phyloP scores from a whole-genome alignment of 495 filamentous ascomycete species.

The Patellaria atrata region DNA sequence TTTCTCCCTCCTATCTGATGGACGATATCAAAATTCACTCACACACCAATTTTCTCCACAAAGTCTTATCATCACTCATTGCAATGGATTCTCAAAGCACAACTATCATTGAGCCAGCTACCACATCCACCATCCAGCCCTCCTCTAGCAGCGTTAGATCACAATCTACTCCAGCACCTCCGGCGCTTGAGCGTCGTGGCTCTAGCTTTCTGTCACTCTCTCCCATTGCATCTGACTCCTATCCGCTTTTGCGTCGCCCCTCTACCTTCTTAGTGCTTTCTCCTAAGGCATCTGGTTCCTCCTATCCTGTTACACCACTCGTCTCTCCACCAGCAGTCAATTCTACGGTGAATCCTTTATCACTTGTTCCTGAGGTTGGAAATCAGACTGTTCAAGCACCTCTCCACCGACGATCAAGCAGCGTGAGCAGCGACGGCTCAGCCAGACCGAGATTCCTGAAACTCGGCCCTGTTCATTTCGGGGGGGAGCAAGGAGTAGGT shows the following conservation, averaged over 20 bases:
- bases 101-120: background rate
- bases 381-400: too few relatives aligned
- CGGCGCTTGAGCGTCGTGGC: too few relatives aligned
- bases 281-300: too few relatives aligned
- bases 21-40: too few relatives aligned
- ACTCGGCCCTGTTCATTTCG: slow-evolving; percentile 16
- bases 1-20: too few relatives aligned
- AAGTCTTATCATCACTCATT: too few relatives aligned
- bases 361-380: too few relatives aligned
- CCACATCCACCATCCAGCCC: background rate
- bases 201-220: slow-evolving; percentile 14
- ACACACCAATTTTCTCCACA: slow-evolving; percentile 1
- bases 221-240: slow-evolving; percentile 9
- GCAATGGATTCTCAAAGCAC: slow-evolving; percentile 1
- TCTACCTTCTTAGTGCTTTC: too few relatives aligned
- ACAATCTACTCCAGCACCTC: background rate
- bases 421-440: slow-evolving; percentile 6
- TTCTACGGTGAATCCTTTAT: too few relatives aligned
- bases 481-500: slow-evolving; percentile 9
- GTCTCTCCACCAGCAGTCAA: too few relatives aligned
- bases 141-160: slow-evolving; percentile 1
- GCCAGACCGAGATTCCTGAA: slow-evolving; percentile 11
- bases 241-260: too few relatives aligned
- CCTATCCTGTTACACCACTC: too few relatives aligned
- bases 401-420: slow-evolving; percentile 9